Evolutionary conservation across 495 filamentous ascomycete species (phyloP).

Genomic region (Wilcoxina mikolae): DNA sequence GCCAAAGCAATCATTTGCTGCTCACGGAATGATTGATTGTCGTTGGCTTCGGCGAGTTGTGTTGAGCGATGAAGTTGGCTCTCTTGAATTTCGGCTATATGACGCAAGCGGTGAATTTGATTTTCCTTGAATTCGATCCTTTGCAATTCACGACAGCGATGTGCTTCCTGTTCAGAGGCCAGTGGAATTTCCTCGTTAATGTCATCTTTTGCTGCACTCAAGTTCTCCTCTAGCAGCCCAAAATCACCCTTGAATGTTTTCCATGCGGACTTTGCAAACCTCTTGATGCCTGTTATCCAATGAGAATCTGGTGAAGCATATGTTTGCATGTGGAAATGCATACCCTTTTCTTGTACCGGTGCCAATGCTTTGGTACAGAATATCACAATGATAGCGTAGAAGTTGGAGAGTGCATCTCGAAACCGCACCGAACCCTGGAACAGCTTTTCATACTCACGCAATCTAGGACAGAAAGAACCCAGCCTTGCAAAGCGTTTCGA

Average conservation of each 20-base stretch:
- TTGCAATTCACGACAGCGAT: not conserved
- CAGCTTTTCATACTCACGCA: conserved; percentile 1
- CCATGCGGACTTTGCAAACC: conserved; percentile 2
- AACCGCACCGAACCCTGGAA: conserved; percentile 6
- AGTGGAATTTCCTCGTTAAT: conserved; percentile 1
- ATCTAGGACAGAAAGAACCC: conserved; percentile 3
- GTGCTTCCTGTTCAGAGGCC: conserved; percentile 3
- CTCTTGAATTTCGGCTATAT: not conserved
- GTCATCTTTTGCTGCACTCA: not conserved
- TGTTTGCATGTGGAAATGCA: not conserved
- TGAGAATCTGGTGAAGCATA: not conserved
- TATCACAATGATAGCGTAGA: conserved; percentile 5
- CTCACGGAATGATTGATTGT: not conserved
- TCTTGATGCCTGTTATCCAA: not conserved
- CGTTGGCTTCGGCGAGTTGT: not conserved
- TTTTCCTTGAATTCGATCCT: not conserved
- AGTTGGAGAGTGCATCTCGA: conserved; percentile 9
- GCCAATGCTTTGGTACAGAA: conserved; percentile 11
- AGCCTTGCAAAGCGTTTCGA: conserved; percentile 4
- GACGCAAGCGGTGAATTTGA: not conserved
- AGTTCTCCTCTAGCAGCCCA: conserved; percentile 4
- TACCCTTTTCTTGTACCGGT: conserved; percentile 9
- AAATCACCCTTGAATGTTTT: conserved; percentile 5
- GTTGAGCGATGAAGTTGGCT: not conserved
- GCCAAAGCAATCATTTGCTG: not conserved